A percentile compares a stretch with the other conserved stretches of the same genome.
Conservation (phyloP, 768 basidiomycete genomes). For the Podaxis pistillaris region DNA sequence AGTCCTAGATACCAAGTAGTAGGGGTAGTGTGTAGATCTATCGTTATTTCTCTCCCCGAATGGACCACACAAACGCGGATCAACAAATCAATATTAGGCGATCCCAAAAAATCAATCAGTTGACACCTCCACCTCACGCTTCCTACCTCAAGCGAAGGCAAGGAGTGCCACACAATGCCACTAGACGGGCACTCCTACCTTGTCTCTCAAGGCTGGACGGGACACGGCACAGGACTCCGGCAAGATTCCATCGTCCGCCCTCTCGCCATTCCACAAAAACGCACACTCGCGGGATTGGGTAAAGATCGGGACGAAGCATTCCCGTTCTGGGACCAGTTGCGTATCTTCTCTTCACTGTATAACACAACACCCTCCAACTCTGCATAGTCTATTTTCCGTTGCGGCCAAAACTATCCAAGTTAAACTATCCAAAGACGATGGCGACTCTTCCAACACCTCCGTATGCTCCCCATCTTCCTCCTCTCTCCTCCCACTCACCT, state of each 20-base stretch:
- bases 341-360: conserved; percentile 26
- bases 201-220: conserved; percentile 83
- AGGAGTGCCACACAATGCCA: conserved; percentile 44
- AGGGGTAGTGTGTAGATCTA: neutral
- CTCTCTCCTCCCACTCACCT: neutral
- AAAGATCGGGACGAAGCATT: conserved; percentile 95
- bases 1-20: neutral
- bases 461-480: neutral
- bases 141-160: neutral
- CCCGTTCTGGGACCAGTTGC: conserved; percentile 97
- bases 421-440: conserved; percentile 43
- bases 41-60: neutral
- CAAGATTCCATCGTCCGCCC: conserved; percentile 77
- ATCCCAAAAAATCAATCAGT: conserved; percentile 9
- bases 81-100: neutral
- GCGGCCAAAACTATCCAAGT: conserved; percentile 84
- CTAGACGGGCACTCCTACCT: conserved; percentile 73
- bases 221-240: conserved; percentile 83
- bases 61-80: neutral
- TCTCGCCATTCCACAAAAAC: conserved; percentile 79
- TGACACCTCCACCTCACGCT: neutral
- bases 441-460: neutral
- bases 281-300: conserved; percentile 81
- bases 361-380: neutral
- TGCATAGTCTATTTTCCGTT: conserved; percentile 70